Evolutionary conservation across 192 early-diverging fungal species (phyloP).

Genomic region (Fimicolochytrium jonesii): DNA sequence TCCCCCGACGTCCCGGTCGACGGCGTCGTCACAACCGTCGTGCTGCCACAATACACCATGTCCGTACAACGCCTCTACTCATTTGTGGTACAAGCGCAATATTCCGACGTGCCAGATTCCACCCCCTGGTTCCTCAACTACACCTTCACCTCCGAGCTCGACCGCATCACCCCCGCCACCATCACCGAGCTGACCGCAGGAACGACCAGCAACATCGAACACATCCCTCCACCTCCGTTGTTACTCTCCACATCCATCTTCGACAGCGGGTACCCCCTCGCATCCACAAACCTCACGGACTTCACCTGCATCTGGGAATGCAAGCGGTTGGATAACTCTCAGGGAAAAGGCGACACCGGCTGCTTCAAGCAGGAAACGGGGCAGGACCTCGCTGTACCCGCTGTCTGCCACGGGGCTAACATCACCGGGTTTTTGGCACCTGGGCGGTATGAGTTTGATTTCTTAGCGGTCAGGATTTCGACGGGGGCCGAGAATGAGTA

Average conservation of each 20-base stretch:
- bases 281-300: neutral
- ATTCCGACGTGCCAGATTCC: neutral
- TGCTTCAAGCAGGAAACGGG: constrained; percentile 2
- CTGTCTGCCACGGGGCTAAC: neutral
- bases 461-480: neutral
- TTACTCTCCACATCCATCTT: constrained; percentile 8
- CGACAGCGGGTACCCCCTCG: constrained; percentile 12
- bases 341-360: neutral
- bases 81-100: constrained; percentile 7
- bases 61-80: neutral
- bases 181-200: neutral
- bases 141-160: constrained; percentile 14
- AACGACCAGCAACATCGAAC: neutral
- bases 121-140: constrained; percentile 4
- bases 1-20: neutral
- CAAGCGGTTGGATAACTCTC: neutral
- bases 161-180: constrained; percentile 13
- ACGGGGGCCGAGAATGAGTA: neutral
- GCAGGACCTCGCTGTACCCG: constrained; percentile 6
- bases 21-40: neutral
- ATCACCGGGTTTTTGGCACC: constrained; percentile 6
- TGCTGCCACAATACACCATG: neutral
- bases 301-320: constrained; percentile 15
- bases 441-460: neutral
- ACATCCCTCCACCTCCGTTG: neutral